These are phyloP conservation scores for Colletotrichum magnum DNA, from an alignment of 2,329 filamentous ascomycete species.

Conservation along the genomic window DNA sequence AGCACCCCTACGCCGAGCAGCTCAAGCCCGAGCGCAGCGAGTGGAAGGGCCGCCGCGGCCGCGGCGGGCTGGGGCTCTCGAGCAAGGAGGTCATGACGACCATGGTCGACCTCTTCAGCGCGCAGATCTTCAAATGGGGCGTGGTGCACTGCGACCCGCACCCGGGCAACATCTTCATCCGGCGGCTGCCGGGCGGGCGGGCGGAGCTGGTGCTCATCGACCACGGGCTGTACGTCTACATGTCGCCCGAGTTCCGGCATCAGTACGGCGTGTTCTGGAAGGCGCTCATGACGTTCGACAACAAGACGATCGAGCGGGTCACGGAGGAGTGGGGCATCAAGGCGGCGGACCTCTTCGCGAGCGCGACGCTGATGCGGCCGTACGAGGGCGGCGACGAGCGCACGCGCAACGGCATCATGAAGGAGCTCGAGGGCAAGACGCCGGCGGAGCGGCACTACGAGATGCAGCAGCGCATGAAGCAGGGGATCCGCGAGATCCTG, in stretches of 20 bases:
- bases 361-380: conserved; percentile 88
- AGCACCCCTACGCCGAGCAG: conserved; percentile 68
- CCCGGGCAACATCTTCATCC: conserved; percentile 96
- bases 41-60: conserved; percentile 81
- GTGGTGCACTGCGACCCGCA: conserved; percentile 97
- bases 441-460: conserved; percentile 85
- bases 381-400: conserved; percentile 87
- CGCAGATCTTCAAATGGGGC: conserved; percentile 98
- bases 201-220: conserved; percentile 96
- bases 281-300: conserved; percentile 93
- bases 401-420: conserved; percentile 75
- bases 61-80: conserved; percentile 86
- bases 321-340: conserved; percentile 88
- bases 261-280: conserved; percentile 96
- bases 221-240: conserved; percentile 95
- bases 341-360: conserved; percentile 91
- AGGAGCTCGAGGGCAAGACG: conserved; percentile 70
- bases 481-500: conserved; percentile 77
- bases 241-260: conserved; percentile 85
- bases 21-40: conserved; percentile 85
- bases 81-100: conserved; percentile 94
- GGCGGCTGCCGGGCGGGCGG: conserved; percentile 84
- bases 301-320: conserved; percentile 80
- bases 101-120: conserved; percentile 96
- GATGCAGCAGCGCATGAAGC: conserved; percentile 88